Evolutionary conservation across 2,329 filamentous ascomycete genomes (phyloP).

Genomic region (Rhynchosporium agropyri): DNA sequence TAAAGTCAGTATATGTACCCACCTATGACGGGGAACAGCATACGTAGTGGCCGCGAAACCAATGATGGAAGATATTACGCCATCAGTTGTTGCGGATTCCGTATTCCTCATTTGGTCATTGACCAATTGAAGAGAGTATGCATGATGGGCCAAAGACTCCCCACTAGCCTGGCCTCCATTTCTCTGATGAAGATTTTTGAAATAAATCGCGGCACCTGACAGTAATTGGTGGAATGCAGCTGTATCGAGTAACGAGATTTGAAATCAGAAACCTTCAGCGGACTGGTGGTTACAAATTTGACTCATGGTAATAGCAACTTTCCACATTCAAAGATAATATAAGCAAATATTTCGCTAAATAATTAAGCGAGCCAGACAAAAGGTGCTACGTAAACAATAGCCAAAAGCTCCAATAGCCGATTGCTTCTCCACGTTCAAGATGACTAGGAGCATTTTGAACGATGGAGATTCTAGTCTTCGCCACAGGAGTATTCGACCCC

Average conservation of each 20-base stretch:
- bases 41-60: constrained; percentile 11
- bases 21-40: no score
- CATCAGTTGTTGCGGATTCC: constrained; percentile 1
- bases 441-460: background rate
- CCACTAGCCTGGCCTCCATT: background rate
- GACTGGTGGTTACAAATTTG: background rate
- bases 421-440: background rate
- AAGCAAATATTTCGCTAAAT: background rate
- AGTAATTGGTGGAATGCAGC: constrained; percentile 12
- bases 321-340: background rate
- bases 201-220: constrained; percentile 5
- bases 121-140: constrained; percentile 5
- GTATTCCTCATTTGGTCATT: background rate
- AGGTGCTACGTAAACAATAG: background rate
- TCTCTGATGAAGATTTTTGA: constrained; percentile 4
- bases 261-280: background rate
- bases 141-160: constrained; percentile 9
- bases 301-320: no score
- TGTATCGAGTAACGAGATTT: background rate
- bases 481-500: background rate
- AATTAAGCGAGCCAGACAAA: background rate
- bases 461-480: background rate
- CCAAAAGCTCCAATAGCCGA: no score
- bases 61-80: constrained; percentile 5
- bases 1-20: background rate